phyloP scores from a whole-genome alignment of 2,329 filamentous ascomycete genomes.

The Xenosphaeropsis pyriputrescens region DNA sequence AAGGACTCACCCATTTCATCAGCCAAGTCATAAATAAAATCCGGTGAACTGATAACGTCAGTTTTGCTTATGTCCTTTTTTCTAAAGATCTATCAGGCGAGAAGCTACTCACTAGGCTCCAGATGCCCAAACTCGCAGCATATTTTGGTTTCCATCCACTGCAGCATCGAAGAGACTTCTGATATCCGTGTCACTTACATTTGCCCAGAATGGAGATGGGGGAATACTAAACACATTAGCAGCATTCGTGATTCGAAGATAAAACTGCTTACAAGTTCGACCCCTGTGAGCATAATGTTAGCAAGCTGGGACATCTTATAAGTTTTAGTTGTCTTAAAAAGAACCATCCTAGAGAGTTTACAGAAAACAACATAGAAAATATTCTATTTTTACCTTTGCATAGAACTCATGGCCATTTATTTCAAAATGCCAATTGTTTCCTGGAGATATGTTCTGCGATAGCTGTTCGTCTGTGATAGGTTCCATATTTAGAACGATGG shows the following conservation, averaged over 20 bases:
- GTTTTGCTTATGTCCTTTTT: too few species aligned
- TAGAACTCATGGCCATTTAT: slow-evolving; percentile 50
- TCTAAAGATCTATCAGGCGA: background rate
- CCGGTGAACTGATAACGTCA: too few species aligned
- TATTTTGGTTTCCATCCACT: slow-evolving; percentile 44
- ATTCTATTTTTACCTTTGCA: slow-evolving; percentile 33
- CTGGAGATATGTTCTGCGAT: slow-evolving; percentile 35
- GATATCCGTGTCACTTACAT: slow-evolving; percentile 37
- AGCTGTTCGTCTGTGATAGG: slow-evolving; percentile 24
- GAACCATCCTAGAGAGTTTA: too few species aligned
- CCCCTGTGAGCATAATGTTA: too few species aligned
- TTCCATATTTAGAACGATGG: slow-evolving; percentile 38
- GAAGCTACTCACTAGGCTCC: slow-evolving; percentile 28
- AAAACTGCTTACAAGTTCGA: too few species aligned
- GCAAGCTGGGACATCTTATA: too few species aligned
- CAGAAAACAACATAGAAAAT: too few species aligned
- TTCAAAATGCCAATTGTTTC: slow-evolving; percentile 49
- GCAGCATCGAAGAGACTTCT: slow-evolving; percentile 36
- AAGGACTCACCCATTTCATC: slow-evolving; percentile 34
- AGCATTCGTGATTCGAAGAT: too few species aligned
- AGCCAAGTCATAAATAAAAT: slow-evolving; percentile 28
- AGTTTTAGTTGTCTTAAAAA: too few species aligned
- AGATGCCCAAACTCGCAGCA: slow-evolving; percentile 47
- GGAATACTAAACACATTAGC: slow-evolving; percentile 38
- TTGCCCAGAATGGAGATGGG: slow-evolving; percentile 46